Conservation (phyloP, 257 asterid species). For the Solanum pimpinellifolium region DNA sequence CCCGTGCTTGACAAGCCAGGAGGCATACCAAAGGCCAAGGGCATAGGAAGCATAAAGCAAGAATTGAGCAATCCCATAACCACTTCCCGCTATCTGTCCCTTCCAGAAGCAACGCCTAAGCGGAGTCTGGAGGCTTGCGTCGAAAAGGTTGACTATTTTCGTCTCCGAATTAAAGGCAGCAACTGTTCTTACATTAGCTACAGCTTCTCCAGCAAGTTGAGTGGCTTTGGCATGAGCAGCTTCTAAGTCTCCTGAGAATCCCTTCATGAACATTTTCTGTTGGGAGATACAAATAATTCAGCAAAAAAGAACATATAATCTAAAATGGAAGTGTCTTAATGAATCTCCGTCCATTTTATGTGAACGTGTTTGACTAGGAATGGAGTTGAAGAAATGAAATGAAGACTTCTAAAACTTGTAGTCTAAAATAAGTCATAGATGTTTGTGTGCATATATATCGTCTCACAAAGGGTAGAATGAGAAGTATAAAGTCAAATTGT, state of each 20-base stretch:
- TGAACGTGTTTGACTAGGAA: neutral
- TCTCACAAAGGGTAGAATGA: neutral
- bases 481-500: neutral
- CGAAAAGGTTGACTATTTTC: constrained; percentile 54
- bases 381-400: neutral
- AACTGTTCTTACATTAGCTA: constrained; percentile 75
- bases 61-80: constrained; percentile 79
- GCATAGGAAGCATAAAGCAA: constrained; percentile 80
- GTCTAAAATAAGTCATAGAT: neutral
- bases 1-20: constrained; percentile 84
- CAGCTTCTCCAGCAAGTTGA: constrained; percentile 94
- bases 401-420: neutral
- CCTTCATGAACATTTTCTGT: constrained; percentile 93
- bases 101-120: constrained; percentile 85
- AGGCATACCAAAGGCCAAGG: constrained; percentile 89
- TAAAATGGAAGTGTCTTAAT: neutral
- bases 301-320: neutral
- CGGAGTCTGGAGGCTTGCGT: constrained; percentile 46
- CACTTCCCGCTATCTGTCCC: constrained; percentile 85
- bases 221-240: constrained; percentile 86
- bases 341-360: neutral
- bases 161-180: constrained; percentile 84
- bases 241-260: constrained; percentile 93
- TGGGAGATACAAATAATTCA: neutral
- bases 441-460: neutral